Conservation (phyloP, 192 early-diverging fungal species). For the Dissophora ornata region DNA sequence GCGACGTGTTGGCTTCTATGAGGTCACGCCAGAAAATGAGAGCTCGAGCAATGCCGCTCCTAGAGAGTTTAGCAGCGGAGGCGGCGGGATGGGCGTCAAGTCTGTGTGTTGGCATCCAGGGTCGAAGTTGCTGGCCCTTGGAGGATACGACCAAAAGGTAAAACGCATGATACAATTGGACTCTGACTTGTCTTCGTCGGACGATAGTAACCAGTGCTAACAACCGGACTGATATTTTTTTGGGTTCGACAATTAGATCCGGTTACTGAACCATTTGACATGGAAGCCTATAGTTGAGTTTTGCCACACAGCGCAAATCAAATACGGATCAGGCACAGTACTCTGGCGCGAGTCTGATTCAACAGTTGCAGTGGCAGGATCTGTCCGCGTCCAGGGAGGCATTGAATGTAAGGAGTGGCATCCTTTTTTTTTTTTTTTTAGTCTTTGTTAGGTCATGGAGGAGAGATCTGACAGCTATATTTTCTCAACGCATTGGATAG, state of each 20-base stretch:
- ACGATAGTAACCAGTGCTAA: too few relatives aligned
- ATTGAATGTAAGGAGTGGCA: conserved; percentile 51
- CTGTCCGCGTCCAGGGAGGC: conserved; percentile 50
- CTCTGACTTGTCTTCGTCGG: background rate
- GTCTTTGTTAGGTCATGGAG: too few relatives aligned
- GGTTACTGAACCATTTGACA: conserved; percentile 76
- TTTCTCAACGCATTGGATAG: conserved; percentile 39
- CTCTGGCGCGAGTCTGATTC: conserved; percentile 35
- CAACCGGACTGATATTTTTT: too few relatives aligned
- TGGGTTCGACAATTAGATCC: conserved; percentile 55
- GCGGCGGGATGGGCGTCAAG: conserved; percentile 82
- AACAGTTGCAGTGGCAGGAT: conserved; percentile 40
- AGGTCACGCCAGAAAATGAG: background rate
- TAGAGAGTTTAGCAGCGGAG: conserved; percentile 56
- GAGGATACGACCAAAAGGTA: conserved; percentile 90
- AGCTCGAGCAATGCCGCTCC: conserved; percentile 31
- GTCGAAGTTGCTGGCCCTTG: conserved; percentile 81
- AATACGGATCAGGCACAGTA: conserved; percentile 39
- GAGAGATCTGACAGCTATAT: too few relatives aligned
- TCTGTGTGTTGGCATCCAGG: conserved; percentile 77
- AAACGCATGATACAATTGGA: background rate
- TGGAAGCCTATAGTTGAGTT: conserved; percentile 78
- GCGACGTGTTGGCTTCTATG: conserved; percentile 22
- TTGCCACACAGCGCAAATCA: conserved; percentile 61
- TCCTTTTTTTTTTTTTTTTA: too few relatives aligned